Percentiles rank a stretch among this genome's conserved stretches.
phyloP scores from a whole-genome alignment of 371 early-diverging fungal genomes.

The Mucor racemosus region DNA sequence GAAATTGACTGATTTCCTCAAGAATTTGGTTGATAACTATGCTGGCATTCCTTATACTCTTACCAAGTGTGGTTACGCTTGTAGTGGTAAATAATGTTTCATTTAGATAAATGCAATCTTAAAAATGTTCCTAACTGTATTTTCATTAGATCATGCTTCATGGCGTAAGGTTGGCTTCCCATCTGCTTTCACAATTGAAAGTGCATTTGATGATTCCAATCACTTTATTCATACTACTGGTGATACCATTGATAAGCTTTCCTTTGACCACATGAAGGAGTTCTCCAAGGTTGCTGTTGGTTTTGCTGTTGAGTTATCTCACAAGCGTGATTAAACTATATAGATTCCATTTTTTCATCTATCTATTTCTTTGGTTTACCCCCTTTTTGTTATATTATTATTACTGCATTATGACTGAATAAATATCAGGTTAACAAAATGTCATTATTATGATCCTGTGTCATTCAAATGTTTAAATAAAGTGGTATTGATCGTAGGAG shows the following conservation, averaged over 20 bases:
- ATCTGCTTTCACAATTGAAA: slow-evolving; percentile 88
- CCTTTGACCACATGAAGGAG: slow-evolving; percentile 86
- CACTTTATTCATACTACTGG: slow-evolving; percentile 32
- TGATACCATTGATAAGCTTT: slow-evolving; percentile 58
- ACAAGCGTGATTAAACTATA: slow-evolving; percentile 33
- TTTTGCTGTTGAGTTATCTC: slow-evolving; percentile 83
- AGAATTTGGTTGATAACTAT: slow-evolving; percentile 52
- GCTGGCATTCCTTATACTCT: slow-evolving; percentile 57
- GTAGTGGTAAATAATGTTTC: slow-evolving; percentile 38
- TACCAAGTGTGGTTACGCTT: slow-evolving; percentile 77
- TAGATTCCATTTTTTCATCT: no score
- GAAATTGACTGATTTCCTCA: slow-evolving; percentile 68
- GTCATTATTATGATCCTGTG: no score
- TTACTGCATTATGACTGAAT: neutral
- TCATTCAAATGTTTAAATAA: no score
- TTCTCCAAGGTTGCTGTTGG: slow-evolving; percentile 83
- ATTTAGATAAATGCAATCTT: neutral
- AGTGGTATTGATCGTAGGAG: no score
- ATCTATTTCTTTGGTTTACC: no score
- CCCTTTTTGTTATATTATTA: neutral
- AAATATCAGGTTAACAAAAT: neutral
- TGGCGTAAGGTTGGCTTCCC: slow-evolving; percentile 88
- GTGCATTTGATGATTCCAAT: slow-evolving; percentile 70
- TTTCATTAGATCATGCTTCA: slow-evolving; percentile 84
- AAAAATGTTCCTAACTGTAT: slow-evolving; percentile 11